Percentiles rank a stretch among this genome's conserved stretches.
Evolutionary conservation across 352 stramenopile genomes (phyloP).

Genomic region (Phytophthora tubulina): DNA sequence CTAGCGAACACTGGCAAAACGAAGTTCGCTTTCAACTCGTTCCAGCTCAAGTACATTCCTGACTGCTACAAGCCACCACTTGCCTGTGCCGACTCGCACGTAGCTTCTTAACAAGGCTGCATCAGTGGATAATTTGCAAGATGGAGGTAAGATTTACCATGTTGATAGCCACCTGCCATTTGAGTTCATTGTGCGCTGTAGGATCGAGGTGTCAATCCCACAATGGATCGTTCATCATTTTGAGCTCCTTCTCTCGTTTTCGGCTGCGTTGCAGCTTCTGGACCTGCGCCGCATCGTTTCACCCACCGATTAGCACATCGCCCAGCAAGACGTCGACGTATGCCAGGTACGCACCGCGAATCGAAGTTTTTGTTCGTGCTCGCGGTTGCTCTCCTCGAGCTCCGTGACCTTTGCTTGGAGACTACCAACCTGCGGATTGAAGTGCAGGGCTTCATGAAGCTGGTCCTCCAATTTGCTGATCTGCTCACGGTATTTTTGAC

Average conservation of each 20-base stretch:
- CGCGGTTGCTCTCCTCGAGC: slow-evolving; percentile 50
- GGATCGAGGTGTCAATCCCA: slow-evolving; percentile 56
- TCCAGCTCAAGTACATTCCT: slow-evolving; percentile 98
- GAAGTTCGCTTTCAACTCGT: slow-evolving; percentile 97
- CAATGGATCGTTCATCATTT: slow-evolving; percentile 72
- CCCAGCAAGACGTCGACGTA: background rate
- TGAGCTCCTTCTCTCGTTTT: slow-evolving; percentile 72
- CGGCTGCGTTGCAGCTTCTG: slow-evolving; percentile 82
- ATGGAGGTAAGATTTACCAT: slow-evolving; percentile 20
- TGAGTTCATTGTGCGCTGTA: slow-evolving; percentile 40
- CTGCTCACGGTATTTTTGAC: slow-evolving; percentile 56
- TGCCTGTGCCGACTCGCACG: slow-evolving; percentile 79
- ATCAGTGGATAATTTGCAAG: slow-evolving; percentile 14
- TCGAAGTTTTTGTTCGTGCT: slow-evolving; percentile 71
- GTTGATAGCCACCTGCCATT: slow-evolving; percentile 22
- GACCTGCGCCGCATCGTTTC: slow-evolving; percentile 39
- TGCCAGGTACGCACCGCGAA: slow-evolving; percentile 53
- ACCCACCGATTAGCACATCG: background rate
- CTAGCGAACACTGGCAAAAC: slow-evolving; percentile 89
- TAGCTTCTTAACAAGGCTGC: slow-evolving; percentile 62
- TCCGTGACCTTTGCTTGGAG: slow-evolving; percentile 55
- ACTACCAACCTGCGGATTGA: slow-evolving; percentile 56
- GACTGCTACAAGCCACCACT: slow-evolving; percentile 92
- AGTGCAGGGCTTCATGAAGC: slow-evolving; percentile 54
- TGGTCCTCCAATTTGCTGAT: slow-evolving; percentile 53